Conservation (phyloP, 768 basidiomycete genomes). For the Tulasnella calospora region DNA sequence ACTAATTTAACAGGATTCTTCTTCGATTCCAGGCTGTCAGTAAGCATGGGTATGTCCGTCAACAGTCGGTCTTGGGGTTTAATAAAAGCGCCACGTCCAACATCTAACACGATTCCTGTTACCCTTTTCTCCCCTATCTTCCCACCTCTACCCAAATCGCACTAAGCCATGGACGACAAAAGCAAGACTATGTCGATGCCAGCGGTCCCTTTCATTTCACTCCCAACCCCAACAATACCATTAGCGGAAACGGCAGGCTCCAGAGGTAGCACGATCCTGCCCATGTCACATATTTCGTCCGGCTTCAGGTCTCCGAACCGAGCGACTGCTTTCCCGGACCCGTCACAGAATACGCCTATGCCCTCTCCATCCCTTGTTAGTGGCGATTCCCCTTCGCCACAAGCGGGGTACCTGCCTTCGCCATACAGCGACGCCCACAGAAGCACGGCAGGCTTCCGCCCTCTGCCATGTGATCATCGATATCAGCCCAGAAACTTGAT, state of each 20-base stretch:
- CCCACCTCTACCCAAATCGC: neutral
- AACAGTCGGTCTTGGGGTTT: neutral
- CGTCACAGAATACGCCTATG: neutral
- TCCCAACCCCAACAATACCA: neutral
- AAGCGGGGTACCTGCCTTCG: neutral
- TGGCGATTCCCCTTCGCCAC: neutral
- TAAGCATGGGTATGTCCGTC: neutral
- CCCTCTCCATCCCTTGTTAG: neutral
- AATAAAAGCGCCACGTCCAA: neutral
- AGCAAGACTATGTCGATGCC: neutral
- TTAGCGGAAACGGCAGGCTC: neutral
- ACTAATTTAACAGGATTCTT: neutral
- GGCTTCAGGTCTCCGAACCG: neutral
- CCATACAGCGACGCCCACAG: neutral
- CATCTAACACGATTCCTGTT: neutral
- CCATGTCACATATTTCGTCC: neutral
- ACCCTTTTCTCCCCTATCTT: neutral
- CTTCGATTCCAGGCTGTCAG: neutral
- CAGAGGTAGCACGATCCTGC: neutral
- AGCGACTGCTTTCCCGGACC: neutral
- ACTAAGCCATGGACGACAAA: neutral
- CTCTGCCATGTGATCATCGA: neutral
- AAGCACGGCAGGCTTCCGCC: neutral
- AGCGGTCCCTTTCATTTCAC: neutral
- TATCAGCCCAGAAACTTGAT: constrained; percentile 27